These are phyloP conservation scores for Komagataella pastoris DNA, from an alignment of 805 yeast species.

Conservation along the genomic window DNA sequence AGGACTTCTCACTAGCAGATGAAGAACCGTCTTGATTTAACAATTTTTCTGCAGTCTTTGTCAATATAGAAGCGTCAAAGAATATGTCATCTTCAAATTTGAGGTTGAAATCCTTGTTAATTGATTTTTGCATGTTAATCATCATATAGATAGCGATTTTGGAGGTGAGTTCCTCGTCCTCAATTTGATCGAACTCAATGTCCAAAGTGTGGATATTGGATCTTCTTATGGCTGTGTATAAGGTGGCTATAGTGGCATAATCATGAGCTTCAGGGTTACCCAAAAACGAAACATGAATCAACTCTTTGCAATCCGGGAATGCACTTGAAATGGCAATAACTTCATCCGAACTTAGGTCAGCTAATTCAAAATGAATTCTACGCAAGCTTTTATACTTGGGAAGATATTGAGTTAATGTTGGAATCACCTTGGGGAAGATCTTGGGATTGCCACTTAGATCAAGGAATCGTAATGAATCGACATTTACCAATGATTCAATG, in stretches of 20 bases:
- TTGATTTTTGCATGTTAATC: constrained; percentile 38
- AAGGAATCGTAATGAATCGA: constrained; percentile 30
- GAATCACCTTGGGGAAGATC: constrained; percentile 35
- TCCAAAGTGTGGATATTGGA: constrained; percentile 39
- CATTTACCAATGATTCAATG: constrained; percentile 21
- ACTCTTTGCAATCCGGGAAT: constrained; percentile 30
- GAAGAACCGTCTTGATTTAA: constrained; percentile 19
- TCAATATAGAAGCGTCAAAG: constrained; percentile 63
- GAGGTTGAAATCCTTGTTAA: constrained; percentile 17
- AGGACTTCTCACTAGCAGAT: constrained; percentile 17
- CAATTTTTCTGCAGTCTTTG: constrained; percentile 61
- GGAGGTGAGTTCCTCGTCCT: constrained; percentile 33
- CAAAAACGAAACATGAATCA: constrained; percentile 39
- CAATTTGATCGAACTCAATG: constrained; percentile 36
- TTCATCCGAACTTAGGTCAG: constrained; percentile 31
- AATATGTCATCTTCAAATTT: constrained; percentile 40
- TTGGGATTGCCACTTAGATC: constrained; percentile 41
- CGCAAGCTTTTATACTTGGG: constrained; percentile 31
- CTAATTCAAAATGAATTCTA: constrained; percentile 41
- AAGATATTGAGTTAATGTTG: constrained; percentile 26
- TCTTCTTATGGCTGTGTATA: constrained; percentile 35
- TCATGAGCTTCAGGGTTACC: constrained; percentile 33
- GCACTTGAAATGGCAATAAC: constrained; percentile 34
- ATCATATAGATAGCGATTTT: constrained; percentile 42
- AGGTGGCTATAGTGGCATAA: constrained; percentile 28